Percentiles rank a stretch among this genome's conserved stretches.
These are phyloP conservation scores for Thelephora terrestris DNA, from an alignment of 1,284 basidiomycete genomes.

Conservation along the genomic window DNA sequence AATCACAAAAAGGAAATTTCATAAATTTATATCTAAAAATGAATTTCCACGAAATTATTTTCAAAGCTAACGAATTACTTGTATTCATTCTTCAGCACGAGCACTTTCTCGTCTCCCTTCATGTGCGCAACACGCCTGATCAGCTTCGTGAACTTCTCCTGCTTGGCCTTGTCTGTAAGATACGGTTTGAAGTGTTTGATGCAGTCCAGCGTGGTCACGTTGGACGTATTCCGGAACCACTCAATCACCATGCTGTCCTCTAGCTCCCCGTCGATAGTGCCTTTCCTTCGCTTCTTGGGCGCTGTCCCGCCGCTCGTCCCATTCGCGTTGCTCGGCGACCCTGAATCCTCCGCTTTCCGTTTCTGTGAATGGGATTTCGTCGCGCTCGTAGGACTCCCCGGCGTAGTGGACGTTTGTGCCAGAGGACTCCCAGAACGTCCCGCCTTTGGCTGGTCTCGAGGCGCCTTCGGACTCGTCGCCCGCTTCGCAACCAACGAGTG, in stretches of 20 bases:
- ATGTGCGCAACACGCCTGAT: slow-evolving; percentile 67
- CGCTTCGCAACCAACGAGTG: slow-evolving; percentile 74
- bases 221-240: slow-evolving; percentile 56
- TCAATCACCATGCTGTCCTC: slow-evolving; percentile 57
- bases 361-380: slow-evolving; percentile 30
- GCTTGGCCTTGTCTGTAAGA: slow-evolving; percentile 56
- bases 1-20: too few relatives aligned
- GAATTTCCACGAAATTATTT: too few relatives aligned
- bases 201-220: slow-evolving; percentile 61
- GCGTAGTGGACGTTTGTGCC: slow-evolving; percentile 29
- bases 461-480: slow-evolving; percentile 66
- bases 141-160: slow-evolving; percentile 61
- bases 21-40: too few relatives aligned
- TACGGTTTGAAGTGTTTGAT: slow-evolving; percentile 71
- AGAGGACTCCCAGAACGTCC: slow-evolving; percentile 51
- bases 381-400: slow-evolving; percentile 14
- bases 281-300: slow-evolving; percentile 60
- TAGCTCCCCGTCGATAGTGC: slow-evolving; percentile 42
- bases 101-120: slow-evolving; percentile 52
- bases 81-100: slow-evolving; percentile 36
- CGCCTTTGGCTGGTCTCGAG: slow-evolving; percentile 36
- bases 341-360: slow-evolving; percentile 55
- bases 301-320: slow-evolving; percentile 16
- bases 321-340: slow-evolving; percentile 4
- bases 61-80: slow-evolving; percentile 1